Base-by-base conservation (phyloP, 169 alveolate genomes). In the Cystoisospora suis region DNA sequence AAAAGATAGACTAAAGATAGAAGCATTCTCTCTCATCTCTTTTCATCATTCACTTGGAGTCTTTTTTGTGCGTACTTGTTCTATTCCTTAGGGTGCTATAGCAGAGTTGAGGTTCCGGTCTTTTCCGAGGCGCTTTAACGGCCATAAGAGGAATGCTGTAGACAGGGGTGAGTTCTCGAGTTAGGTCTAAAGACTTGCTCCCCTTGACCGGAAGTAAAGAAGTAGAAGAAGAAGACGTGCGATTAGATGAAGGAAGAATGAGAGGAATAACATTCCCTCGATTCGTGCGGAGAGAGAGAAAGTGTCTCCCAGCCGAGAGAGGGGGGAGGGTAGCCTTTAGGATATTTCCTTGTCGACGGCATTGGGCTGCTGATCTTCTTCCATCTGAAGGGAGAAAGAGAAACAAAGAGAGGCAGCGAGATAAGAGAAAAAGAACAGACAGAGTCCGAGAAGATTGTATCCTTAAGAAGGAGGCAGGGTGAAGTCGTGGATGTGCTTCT, bases 291-390 rank as follows among this genome's bases (percentile, higher is more conserved):
- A 81, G 3, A 2, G 58, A 12, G 77, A 81, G 58, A 29, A 36
- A 53, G 77, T 81, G 88, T 44, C 88, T 44, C 38, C 88, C 88
- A 27, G 88, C 42, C 3, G 59, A 5, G 58, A 81, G 88, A 6
- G 88, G 88, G 23, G 88, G 88, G 42, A 81, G 42, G 15, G 75
- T 53, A 3, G 69, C 75, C 56, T 47, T 53, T 7, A 81, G 88
- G 12, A 72, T 46, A 46, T 0, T 0, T 34, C 47, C 83, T 9
- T 40, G 38, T 12, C 36, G 15, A 38, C 34, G 4, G 83, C 83
- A 72, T 0, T 32, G 15, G 58, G 15, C 15, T 56, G 3, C 20
- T 56, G 3, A 36, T 7, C 83, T 1, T 38, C 83, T 40, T 46
- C 42, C 42, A 5, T 72, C 53, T 40, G 56, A 6, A 2, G 56